Percentiles rank a stretch among this genome's conserved stretches.
These are phyloP conservation scores for Myrica gale DNA, from an alignment of 306 rosid species.

Conservation along the genomic window DNA sequence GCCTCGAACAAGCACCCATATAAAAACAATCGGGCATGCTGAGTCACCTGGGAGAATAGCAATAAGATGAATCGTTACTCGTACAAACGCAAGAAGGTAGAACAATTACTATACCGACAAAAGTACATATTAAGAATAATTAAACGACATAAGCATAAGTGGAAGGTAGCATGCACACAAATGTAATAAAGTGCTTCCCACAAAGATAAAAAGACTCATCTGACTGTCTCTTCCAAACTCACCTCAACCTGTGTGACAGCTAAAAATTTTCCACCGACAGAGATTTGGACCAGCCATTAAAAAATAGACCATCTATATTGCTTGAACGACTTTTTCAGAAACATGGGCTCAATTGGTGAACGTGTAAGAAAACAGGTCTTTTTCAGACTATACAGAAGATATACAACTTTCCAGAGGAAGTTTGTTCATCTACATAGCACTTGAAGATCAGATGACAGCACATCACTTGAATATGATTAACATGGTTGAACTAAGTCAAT, in stretches of 20 bases:
- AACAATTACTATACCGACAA: neutral
- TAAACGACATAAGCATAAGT: neutral
- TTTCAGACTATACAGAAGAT: too few relatives aligned
- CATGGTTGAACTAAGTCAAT: neutral
- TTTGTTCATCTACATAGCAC: neutral
- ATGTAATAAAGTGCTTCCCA: neutral
- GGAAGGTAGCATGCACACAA: neutral
- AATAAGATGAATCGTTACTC: neutral
- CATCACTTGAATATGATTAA: neutral
- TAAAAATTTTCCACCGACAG: too few relatives aligned
- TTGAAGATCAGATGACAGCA: neutral
- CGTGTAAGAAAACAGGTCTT: too few relatives aligned
- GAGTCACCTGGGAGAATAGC: neutral
- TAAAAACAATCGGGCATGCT: neutral
- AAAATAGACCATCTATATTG: too few relatives aligned
- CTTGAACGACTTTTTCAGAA: too few relatives aligned
- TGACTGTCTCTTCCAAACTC: too few relatives aligned
- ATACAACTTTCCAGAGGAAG: neutral
- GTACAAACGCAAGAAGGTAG: neutral
- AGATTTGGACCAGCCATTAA: too few relatives aligned
- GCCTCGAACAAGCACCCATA: neutral
- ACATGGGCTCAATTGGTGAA: neutral
- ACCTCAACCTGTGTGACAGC: too few relatives aligned
- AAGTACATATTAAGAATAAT: neutral
- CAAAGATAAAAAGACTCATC: too few relatives aligned